phyloP scores from a whole-genome alignment of 176 grass and related monocot genomes.

The Oryza longistaminata region DNA sequence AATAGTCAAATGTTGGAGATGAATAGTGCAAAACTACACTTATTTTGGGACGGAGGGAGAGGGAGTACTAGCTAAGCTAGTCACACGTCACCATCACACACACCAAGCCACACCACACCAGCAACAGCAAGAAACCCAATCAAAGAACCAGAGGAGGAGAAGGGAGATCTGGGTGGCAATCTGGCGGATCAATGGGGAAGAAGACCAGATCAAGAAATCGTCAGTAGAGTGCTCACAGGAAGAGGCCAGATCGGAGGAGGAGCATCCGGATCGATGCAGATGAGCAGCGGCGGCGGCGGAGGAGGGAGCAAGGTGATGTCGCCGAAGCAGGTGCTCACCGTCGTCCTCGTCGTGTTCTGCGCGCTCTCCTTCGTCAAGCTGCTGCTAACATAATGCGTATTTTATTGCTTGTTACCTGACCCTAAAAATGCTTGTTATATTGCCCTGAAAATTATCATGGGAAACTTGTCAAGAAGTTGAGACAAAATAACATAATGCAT shows the following conservation, averaged over 20 bases:
- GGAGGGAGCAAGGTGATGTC: conserved; percentile 30
- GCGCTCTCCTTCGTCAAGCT: conserved; percentile 52
- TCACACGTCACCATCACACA: background rate
- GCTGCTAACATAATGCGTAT: background rate
- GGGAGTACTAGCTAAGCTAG: too few relatives aligned
- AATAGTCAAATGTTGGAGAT: too few relatives aligned
- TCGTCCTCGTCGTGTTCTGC: conserved; percentile 40
- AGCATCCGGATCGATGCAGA: background rate
- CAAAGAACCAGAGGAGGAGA: background rate
- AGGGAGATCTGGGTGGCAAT: background rate
- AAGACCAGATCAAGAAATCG: background rate
- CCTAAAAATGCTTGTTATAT: too few relatives aligned
- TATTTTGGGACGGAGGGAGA: too few relatives aligned
- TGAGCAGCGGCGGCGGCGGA: background rate
- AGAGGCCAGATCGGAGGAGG: background rate
- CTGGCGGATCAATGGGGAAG: background rate
- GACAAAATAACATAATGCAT: too few relatives aligned
- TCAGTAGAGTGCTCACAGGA: background rate
- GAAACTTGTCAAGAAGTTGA: too few relatives aligned
- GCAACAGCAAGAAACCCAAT: background rate
- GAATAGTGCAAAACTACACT: too few relatives aligned
- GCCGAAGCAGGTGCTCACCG: conserved; percentile 47
- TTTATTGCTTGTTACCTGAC: too few relatives aligned
- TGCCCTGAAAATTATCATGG: too few relatives aligned
- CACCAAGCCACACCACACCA: background rate